These are phyloP conservation scores for Hypoxylon intermedium DNA, from an alignment of 495 filamentous ascomycete species.

Conservation along the genomic window DNA sequence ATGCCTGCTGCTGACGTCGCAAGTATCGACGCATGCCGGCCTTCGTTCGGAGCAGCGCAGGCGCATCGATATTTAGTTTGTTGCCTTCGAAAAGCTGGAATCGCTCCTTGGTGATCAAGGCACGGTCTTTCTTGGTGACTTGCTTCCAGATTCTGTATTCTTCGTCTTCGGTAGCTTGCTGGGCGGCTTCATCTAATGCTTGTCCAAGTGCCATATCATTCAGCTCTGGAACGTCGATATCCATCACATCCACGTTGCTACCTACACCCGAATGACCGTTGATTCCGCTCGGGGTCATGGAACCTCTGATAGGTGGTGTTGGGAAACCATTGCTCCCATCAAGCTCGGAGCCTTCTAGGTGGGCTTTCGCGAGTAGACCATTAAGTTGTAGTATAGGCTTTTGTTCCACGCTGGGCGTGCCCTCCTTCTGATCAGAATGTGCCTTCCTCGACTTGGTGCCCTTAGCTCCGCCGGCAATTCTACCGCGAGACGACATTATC, in stretches of 20 bases:
- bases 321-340: constrained; percentile 81
- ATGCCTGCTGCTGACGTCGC: constrained; percentile 70
- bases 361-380: constrained; percentile 55
- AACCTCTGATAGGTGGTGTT: constrained; percentile 80
- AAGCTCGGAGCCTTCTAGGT: constrained; percentile 60
- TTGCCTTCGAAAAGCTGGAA: constrained; percentile 85
- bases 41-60: constrained; percentile 79
- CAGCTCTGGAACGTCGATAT: constrained; percentile 75
- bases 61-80: constrained; percentile 84
- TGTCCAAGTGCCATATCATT: constrained; percentile 65
- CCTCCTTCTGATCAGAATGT: constrained; percentile 77
- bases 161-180: constrained; percentile 71
- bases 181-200: constrained; percentile 59
- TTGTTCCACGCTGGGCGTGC: constrained; percentile 71
- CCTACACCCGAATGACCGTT: constrained; percentile 68
- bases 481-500: constrained; percentile 94
- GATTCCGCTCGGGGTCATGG: constrained; percentile 76
- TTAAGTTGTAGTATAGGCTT: constrained; percentile 64
- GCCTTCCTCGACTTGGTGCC: constrained; percentile 83
- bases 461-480: constrained; percentile 80
- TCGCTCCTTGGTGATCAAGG: constrained; percentile 78
- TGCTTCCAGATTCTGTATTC: constrained; percentile 99
- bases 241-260: constrained; percentile 81
- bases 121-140: constrained; percentile 94
- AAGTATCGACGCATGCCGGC: constrained; percentile 75